Base-by-base conservation (phyloP, 208 protist genomes). In the Leishmania aethiopica region DNA sequence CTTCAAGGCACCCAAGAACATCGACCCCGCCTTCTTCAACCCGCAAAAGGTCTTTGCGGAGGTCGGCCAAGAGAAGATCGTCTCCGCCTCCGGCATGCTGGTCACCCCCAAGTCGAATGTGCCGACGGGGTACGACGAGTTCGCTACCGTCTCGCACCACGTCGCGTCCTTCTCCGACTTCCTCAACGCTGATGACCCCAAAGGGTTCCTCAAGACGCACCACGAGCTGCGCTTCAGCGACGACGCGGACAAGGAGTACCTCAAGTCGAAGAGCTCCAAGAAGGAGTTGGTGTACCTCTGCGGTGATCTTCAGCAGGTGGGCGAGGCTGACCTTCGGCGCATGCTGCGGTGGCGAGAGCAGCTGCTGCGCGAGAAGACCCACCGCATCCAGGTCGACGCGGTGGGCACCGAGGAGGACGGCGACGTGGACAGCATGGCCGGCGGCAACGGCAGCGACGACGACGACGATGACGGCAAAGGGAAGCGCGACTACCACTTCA, bases 1-100 rank as follows among this genome's bases (percentile, higher is more conserved):
- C n/a, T 99, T 96, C 85, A 94, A 97, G 72, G 97, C 98, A 25
- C 99, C 99, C 59, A 97, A 98, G 86, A 93, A 96, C 73, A 81
- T 99, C 77, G 99, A 99, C 86, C 98, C 99, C 45, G 89, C 93
- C 53, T 88, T 99, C 90, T 97, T 99, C 86, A 98, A 99, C 86
- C 84, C 98, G 10, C 95, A 98, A 77, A 94, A 94, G 79, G 97
- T 99, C 40, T 99, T 99, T 86, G 88, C 94, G 1, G 96, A 99
- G 71, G 89, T 99, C 8, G 97, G 96, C 53, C 85, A 94, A 85
- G 94, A 98, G 82, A 94, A 98, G 88, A 90, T 96, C 77, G 69
- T 97, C 47, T 92, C 87, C 42, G 80, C 94, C 40, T 88, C 91
- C 17, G 91, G 93, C 66, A 78, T 90, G 47, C 88, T 98, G 28